Evolutionary conservation across 1,139 yeast species (phyloP).

Genomic region (Yamadazyma siamensis): DNA sequence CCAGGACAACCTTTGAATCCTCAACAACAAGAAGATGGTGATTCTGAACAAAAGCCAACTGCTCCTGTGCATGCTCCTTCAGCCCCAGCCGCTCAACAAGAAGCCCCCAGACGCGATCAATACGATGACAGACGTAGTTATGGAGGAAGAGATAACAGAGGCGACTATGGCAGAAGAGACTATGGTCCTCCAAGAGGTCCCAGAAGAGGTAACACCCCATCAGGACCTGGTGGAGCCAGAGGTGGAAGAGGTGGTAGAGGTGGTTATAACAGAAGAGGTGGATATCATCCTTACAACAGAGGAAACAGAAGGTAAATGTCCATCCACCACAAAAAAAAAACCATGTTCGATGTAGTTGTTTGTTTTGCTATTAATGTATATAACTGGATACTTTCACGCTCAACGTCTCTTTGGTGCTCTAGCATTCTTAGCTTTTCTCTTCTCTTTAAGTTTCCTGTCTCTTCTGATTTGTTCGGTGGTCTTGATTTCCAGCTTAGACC

Average conservation of each 20-base stretch:
- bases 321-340: constrained; percentile 1
- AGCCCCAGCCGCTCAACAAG: constrained; percentile 12
- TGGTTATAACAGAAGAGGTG: constrained; percentile 20
- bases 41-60: background rate
- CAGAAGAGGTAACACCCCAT: constrained; percentile 27
- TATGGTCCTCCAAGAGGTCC: constrained; percentile 41
- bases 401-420: constrained; percentile 53
- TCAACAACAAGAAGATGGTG: constrained; percentile 44
- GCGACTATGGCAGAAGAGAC: constrained; percentile 15
- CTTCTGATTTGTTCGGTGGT: constrained; percentile 77
- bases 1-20: constrained; percentile 54
- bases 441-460: constrained; percentile 64
- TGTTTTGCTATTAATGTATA: background rate
- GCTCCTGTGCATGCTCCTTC: constrained; percentile 1
- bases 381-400: constrained; percentile 1
- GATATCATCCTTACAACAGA: constrained; percentile 30
- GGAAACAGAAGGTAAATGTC: constrained; percentile 14
- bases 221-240: constrained; percentile 29
- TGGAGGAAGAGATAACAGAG: constrained; percentile 9
- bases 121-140: constrained; percentile 5
- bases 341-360: constrained; percentile 1
- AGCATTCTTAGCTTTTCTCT: constrained; percentile 80
- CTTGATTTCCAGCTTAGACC: constrained; percentile 59
- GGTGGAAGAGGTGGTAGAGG: constrained; percentile 21
- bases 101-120: constrained; percentile 1